These are phyloP conservation scores for Talaromyces sp. DNA, from an alignment of 2,329 filamentous ascomycete genomes.

Conservation along the genomic window DNA sequence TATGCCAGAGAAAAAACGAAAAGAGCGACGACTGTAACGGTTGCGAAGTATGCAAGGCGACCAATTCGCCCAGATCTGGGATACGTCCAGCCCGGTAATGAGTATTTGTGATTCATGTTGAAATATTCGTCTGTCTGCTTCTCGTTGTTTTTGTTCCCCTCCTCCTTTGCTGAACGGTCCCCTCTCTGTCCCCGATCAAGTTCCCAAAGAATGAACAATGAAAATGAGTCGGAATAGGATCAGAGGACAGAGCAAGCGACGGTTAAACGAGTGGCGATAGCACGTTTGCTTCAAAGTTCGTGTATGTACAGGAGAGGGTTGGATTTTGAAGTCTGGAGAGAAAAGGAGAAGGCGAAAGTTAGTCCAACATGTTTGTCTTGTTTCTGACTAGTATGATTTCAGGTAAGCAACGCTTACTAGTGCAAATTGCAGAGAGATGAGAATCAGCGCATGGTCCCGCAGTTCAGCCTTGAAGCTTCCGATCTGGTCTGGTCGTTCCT, in stretches of 20 bases:
- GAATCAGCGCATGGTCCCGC: slow-evolving; percentile 7
- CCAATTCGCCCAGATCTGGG: slow-evolving; percentile 10
- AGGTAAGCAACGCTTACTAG: slow-evolving; percentile 7
- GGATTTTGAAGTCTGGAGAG: neutral
- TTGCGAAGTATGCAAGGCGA: slow-evolving; percentile 17
- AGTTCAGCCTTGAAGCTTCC: neutral
- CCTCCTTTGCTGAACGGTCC: neutral
- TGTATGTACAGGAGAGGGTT: neutral
- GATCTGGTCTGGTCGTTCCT: slow-evolving; percentile 5
- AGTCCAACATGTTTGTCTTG: neutral
- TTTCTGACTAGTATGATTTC: slow-evolving; percentile 10
- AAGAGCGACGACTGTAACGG: slow-evolving; percentile 12
- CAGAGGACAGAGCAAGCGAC: slow-evolving; percentile 12
- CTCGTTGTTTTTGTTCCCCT: neutral
- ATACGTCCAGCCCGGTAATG: slow-evolving; percentile 16
- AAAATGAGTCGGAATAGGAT: slow-evolving; percentile 2
- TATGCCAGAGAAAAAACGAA: slow-evolving; percentile 19
- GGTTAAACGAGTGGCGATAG: neutral
- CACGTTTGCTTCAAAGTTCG: neutral
- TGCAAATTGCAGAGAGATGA: neutral
- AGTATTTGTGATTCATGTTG: slow-evolving; percentile 17
- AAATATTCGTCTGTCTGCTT: neutral
- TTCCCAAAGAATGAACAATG: neutral
- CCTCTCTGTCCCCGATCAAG: slow-evolving; percentile 4
- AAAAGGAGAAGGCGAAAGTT: slow-evolving; percentile 8